A percentile compares a stretch with the other conserved stretches of the same genome.
phyloP scores from a whole-genome alignment of 1,139 yeast genomes.

The Yamadazyma sp. region DNA sequence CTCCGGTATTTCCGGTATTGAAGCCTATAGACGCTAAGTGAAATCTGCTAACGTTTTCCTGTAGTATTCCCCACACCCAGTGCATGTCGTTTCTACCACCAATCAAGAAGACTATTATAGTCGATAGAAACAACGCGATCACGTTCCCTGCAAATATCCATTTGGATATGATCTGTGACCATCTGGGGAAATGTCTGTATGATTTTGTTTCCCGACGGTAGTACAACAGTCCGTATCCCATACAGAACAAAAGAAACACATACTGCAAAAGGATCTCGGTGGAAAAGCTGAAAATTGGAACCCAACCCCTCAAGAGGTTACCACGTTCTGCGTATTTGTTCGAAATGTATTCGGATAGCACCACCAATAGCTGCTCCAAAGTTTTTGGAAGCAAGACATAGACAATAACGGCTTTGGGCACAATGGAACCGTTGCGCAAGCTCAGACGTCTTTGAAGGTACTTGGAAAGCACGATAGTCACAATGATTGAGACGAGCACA shows the following conservation, averaged over 20 bases:
- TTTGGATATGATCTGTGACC: constrained; percentile 19
- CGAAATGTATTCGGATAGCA: constrained; percentile 17
- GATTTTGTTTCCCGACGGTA: constrained; percentile 23
- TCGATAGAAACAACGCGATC: constrained; percentile 3
- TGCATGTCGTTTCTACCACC: neutral
- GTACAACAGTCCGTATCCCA: constrained; percentile 43
- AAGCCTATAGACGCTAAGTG: no score
- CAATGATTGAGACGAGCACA: constrained; percentile 17
- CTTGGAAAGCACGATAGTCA: constrained; percentile 25
- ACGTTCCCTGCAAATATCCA: constrained; percentile 16
- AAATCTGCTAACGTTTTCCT: no score
- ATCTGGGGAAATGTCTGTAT: constrained; percentile 28
- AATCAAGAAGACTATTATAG: neutral
- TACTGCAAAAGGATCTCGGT: constrained; percentile 1
- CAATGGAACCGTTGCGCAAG: constrained; percentile 33
- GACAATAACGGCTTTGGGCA: constrained; percentile 34
- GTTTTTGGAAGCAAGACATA: constrained; percentile 28
- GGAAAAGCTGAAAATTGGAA: neutral
- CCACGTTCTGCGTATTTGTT: constrained; percentile 18
- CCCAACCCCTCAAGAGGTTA: neutral
- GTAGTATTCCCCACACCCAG: no score
- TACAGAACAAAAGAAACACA: constrained; percentile 23
- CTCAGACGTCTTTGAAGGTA: constrained; percentile 28
- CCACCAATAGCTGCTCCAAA: constrained; percentile 11
- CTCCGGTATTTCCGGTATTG: no score